These are phyloP conservation scores for Nannochloris sp. DNA, from an alignment of 139 green algal species.

Conservation along the genomic window DNA sequence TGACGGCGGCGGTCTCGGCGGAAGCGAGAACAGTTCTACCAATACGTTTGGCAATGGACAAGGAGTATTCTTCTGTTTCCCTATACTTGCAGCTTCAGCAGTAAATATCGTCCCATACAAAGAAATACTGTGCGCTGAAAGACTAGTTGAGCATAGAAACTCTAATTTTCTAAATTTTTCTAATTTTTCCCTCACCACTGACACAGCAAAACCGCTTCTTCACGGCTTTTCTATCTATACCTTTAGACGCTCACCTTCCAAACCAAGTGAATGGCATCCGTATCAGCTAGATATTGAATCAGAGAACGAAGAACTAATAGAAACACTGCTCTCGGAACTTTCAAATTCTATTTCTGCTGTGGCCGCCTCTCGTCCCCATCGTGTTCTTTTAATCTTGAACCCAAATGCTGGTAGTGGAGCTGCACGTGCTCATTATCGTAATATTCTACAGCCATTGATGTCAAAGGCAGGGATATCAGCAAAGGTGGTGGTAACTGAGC, in stretches of 20 bases:
- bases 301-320: neutral
- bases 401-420: conserved; percentile 40
- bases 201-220: no score
- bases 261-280: conserved; percentile 11
- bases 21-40: no score
- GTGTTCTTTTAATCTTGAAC: neutral
- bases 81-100: neutral
- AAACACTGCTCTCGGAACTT: neutral
- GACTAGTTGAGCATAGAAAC: no score
- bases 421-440: conserved; percentile 37
- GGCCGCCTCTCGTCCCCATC: no score
- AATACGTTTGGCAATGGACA: no score
- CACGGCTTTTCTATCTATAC: neutral
- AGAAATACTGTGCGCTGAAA: conserved; percentile 5
- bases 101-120: neutral
- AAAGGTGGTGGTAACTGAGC: conserved; percentile 45
- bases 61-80: no score
- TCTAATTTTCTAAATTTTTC: no score
- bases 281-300: conserved; percentile 9
- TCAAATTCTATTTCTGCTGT: neutral
- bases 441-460: conserved; percentile 45
- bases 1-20: no score
- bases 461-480: conserved; percentile 36
- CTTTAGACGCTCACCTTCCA: neutral
- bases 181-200: no score